Conservation (phyloP, 169 alveolate genomes). For the Besnoitia besnoiti region DNA sequence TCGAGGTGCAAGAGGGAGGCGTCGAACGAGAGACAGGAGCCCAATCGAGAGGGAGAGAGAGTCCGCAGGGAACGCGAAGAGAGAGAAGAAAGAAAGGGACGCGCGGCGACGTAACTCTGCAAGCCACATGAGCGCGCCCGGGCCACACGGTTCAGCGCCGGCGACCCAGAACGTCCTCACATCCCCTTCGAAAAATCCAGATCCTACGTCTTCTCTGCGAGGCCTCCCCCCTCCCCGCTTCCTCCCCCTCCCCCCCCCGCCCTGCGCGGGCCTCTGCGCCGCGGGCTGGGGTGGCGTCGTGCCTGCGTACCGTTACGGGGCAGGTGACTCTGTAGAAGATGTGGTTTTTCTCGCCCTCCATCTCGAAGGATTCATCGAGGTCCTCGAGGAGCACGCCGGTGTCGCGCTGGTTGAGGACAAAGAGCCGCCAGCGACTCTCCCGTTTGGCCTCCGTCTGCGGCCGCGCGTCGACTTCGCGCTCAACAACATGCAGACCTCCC, state of each 20-base stretch:
- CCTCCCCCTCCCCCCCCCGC: neutral
- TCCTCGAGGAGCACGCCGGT: conserved; percentile 4
- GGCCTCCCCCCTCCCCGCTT: neutral
- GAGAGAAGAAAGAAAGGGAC: neutral
- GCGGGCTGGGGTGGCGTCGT: neutral
- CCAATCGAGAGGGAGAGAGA: neutral
- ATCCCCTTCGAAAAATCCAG: too few relatives aligned
- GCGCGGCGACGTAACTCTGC: neutral
- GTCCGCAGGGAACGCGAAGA: neutral
- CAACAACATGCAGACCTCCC: conserved; percentile 2
- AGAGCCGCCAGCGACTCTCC: neutral
- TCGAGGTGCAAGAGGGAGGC: neutral
- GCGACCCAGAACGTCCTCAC: too few relatives aligned
- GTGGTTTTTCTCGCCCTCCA: conserved; percentile 15
- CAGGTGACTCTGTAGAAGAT: neutral
- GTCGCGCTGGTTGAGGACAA: neutral
- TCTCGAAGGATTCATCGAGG: conserved; percentile 8
- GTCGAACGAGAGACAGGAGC: neutral
- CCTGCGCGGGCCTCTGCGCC: neutral
- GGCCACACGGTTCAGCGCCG: too few relatives aligned
- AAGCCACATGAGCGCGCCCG: too few relatives aligned
- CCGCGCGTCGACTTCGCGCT: neutral
- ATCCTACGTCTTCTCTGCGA: neutral
- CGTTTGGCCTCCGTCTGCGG: neutral
- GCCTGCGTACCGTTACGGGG: neutral